These are phyloP conservation scores for Trypanosoma platydactyli DNA, from an alignment of 208 protist species.

Conservation along the genomic window DNA sequence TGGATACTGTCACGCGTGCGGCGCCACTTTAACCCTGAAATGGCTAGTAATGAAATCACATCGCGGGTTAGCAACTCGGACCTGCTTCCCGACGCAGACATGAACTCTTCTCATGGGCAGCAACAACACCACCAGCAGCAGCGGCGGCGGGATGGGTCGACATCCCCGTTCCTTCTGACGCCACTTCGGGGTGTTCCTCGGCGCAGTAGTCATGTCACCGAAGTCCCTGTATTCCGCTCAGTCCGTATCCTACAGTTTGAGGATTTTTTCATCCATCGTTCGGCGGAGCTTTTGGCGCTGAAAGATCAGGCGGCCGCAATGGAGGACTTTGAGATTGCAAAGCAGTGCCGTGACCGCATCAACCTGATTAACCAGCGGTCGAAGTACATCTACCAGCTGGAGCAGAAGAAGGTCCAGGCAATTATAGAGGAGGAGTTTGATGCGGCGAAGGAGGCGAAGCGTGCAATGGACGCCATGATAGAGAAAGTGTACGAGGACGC, in stretches of 20 bases:
- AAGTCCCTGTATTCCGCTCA: slow-evolving; percentile 56
- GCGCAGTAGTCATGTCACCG: not conserved
- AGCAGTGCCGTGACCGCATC: slow-evolving; percentile 70
- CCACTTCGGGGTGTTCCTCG: slow-evolving; percentile 10
- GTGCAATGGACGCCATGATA: slow-evolving; percentile 70
- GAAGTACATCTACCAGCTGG: slow-evolving; percentile 75
- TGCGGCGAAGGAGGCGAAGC: slow-evolving; percentile 63
- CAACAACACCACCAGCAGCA: slow-evolving; percentile 3
- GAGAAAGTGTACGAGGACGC: slow-evolving; percentile 51
- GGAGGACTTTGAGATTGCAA: slow-evolving; percentile 70
- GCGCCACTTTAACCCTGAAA: slow-evolving; percentile 20
- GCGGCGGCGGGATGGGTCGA: not conserved
- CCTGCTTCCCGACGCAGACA: not conserved
- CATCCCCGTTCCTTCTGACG: not conserved
- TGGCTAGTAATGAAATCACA: not conserved
- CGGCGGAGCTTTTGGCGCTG: slow-evolving; percentile 76
- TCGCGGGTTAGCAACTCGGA: not conserved
- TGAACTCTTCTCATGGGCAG: slow-evolving; percentile 2
- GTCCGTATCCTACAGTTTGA: slow-evolving; percentile 85
- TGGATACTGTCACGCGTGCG: slow-evolving; percentile 21
- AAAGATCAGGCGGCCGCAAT: slow-evolving; percentile 73
- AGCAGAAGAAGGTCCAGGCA: slow-evolving; percentile 88
- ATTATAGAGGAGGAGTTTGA: slow-evolving; percentile 91
- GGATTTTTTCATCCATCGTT: slow-evolving; percentile 79
- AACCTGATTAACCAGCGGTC: slow-evolving; percentile 58